Conservation (phyloP, 352 stramenopile genomes). For the Ophiocytium majus region DNA sequence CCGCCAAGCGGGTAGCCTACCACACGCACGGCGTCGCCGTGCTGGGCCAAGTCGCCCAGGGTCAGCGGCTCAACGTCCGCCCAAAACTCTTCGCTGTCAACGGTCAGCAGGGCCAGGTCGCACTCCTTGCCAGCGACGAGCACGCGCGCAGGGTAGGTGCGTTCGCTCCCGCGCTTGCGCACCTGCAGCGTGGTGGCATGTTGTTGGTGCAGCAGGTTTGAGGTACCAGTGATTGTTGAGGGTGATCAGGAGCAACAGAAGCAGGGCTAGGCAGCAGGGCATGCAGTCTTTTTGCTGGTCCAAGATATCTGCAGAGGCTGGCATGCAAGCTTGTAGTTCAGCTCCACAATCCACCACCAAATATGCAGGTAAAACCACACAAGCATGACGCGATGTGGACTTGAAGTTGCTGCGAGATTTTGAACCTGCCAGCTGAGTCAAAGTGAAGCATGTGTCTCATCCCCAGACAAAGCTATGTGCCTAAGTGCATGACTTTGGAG, state of each 20-base stretch:
- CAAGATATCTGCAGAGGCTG: not conserved
- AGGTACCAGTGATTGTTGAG: too few species aligned
- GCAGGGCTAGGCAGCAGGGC: not conserved
- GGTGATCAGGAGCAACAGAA: too few species aligned
- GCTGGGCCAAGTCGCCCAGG: conserved; percentile 53
- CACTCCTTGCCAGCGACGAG: conserved; percentile 56
- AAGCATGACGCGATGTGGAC: too few species aligned
- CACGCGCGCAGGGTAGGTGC: conserved; percentile 40
- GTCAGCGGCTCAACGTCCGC: conserved; percentile 34
- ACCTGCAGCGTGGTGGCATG: conserved; percentile 26
- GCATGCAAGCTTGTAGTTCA: not conserved
- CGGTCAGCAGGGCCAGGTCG: conserved; percentile 58
- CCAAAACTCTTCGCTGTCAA: conserved; percentile 58
- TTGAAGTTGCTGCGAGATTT: too few species aligned
- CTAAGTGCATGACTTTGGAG: too few species aligned
- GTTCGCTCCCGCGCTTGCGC: conserved; percentile 43
- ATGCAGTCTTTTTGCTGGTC: not conserved
- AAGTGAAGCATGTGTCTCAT: not conserved
- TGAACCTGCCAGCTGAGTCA: not conserved
- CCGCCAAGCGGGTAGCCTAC: conserved; percentile 62
- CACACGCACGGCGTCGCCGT: conserved; percentile 56
- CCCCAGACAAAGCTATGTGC: not conserved
- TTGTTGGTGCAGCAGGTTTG: not conserved
- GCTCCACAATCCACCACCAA: not conserved
- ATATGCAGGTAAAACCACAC: not conserved